Conservation (phyloP, 2,329 filamentous ascomycete genomes). For the Corinectria fuckeliana region DNA sequence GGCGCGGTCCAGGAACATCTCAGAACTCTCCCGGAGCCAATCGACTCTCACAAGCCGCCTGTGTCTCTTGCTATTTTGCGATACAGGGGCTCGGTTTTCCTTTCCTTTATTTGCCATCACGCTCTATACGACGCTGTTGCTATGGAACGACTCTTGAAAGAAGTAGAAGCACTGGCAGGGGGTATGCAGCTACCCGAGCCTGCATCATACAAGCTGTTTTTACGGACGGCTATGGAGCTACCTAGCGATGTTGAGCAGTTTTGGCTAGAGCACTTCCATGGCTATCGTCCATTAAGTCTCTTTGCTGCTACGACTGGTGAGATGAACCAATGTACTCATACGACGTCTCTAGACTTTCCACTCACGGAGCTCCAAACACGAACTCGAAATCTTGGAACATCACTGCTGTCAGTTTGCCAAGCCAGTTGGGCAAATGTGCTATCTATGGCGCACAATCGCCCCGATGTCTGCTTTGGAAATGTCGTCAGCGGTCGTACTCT, state of each 20-base stretch:
- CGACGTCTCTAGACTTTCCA: slow-evolving; percentile 42
- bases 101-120: slow-evolving; percentile 72
- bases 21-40: slow-evolving; percentile 43
- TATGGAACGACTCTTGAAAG: slow-evolving; percentile 71
- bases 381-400: slow-evolving; percentile 61
- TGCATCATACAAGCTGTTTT: slow-evolving; percentile 67
- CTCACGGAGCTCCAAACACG: slow-evolving; percentile 55
- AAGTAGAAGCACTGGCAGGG: slow-evolving; percentile 68
- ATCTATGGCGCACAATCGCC: slow-evolving; percentile 57
- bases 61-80: slow-evolving; percentile 53
- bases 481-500: slow-evolving; percentile 80
- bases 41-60: slow-evolving; percentile 55
- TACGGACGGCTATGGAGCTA: slow-evolving; percentile 62
- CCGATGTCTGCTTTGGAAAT: slow-evolving; percentile 86
- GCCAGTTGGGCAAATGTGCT: slow-evolving; percentile 74
- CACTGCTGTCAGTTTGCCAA: slow-evolving; percentile 73
- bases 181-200: slow-evolving; percentile 54
- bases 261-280: slow-evolving; percentile 66
- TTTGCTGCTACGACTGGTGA: slow-evolving; percentile 32
- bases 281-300: slow-evolving; percentile 49
- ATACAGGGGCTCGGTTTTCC: slow-evolving; percentile 40
- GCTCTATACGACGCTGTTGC: slow-evolving; percentile 87
- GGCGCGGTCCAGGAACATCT: slow-evolving; percentile 50
- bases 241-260: slow-evolving; percentile 62
- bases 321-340: slow-evolving; percentile 40